Evolutionary conservation across 495 filamentous ascomycete genomes (phyloP).

Genomic region (Penicillium steckii): DNA sequence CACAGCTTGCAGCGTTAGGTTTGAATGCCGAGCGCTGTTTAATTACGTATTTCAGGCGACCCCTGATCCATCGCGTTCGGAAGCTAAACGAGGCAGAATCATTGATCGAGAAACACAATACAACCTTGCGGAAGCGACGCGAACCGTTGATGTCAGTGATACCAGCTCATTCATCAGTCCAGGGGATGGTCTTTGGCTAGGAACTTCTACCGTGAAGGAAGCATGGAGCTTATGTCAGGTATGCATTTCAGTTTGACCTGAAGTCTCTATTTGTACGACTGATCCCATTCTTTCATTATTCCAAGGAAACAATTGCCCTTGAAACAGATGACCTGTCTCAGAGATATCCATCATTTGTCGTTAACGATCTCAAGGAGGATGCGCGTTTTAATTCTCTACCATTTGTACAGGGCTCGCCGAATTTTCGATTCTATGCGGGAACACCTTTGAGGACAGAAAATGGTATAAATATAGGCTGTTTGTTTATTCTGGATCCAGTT

Average conservation of each 20-base stretch:
- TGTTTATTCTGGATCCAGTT: slow-evolving; percentile 24
- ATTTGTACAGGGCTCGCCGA: slow-evolving; percentile 26
- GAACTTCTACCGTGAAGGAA: slow-evolving; percentile 40
- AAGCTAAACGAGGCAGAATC: slow-evolving; percentile 5
- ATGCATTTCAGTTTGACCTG: neutral
- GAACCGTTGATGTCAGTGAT: slow-evolving; percentile 40
- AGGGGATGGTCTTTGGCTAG: slow-evolving; percentile 47
- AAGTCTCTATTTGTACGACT: neutral
- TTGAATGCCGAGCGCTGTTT: slow-evolving; percentile 40
- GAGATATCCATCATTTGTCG: slow-evolving; percentile 8
- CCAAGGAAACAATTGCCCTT: slow-evolving; percentile 9
- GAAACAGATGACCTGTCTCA: neutral
- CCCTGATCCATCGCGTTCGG: neutral
- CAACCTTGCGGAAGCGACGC: slow-evolving; percentile 49
- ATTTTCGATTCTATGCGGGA: slow-evolving; percentile 26
- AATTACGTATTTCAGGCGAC: slow-evolving; percentile 30
- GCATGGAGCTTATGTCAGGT: slow-evolving; percentile 42
- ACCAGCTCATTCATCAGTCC: slow-evolving; percentile 27
- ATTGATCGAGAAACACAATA: slow-evolving; percentile 39
- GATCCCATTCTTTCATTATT: neutral
- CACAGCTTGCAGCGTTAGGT: slow-evolving; percentile 39
- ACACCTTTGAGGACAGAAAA: slow-evolving; percentile 22
- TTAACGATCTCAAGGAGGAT: slow-evolving; percentile 27
- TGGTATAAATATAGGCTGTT: slow-evolving; percentile 22
- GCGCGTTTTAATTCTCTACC: slow-evolving; percentile 26